Conservation (phyloP, 345 rosid genomes). For the Punica granatum region DNA sequence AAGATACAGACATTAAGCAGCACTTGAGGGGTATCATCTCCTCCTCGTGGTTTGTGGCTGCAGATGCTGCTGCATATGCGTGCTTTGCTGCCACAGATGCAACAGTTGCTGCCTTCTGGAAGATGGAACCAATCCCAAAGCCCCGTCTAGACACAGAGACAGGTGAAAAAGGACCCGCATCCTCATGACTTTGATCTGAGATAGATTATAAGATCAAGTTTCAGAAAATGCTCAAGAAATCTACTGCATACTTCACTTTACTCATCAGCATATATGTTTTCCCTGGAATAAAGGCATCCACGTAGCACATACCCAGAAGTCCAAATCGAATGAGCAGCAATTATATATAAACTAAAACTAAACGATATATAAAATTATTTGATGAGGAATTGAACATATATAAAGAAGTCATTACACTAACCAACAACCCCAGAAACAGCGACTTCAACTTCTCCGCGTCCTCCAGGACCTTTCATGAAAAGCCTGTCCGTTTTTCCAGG, state of each 20-base stretch:
- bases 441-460: constrained; percentile 98
- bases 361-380: background rate
- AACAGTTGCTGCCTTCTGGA: constrained; percentile 83
- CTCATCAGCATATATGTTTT: background rate
- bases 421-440: constrained; percentile 95
- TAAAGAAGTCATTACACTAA: constrained; percentile 13
- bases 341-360: background rate
- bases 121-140: constrained; percentile 70
- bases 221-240: background rate
- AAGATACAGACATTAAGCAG: constrained; percentile 88
- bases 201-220: constrained; percentile 13
- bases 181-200: constrained; percentile 92
- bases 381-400: background rate
- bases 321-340: background rate
- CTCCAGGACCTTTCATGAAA: constrained; percentile 97
- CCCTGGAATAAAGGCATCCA: background rate
- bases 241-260: background rate
- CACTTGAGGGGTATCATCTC: constrained; percentile 94
- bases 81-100: constrained; percentile 95
- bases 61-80: constrained; percentile 87
- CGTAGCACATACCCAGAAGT: background rate
- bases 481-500: constrained; percentile 77
- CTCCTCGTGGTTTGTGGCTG: constrained; percentile 49
- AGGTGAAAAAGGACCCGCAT: constrained; percentile 73
- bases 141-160: constrained; percentile 59